Conservation (phyloP, 352 stramenopile species). For the Aphanomyces cochlioides region DNA sequence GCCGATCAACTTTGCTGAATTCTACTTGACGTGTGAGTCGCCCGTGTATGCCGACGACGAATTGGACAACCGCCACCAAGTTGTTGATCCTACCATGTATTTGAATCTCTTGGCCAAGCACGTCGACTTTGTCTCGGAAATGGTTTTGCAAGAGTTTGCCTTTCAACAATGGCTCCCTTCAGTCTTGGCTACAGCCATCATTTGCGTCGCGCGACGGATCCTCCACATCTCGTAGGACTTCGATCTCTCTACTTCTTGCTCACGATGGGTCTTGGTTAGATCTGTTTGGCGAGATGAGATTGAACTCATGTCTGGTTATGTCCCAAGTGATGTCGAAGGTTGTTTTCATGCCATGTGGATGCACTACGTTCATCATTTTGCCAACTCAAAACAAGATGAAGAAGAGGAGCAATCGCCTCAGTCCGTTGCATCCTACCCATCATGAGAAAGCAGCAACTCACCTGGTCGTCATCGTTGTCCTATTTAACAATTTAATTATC, state of each 20-base stretch:
- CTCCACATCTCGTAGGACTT: conserved; percentile 56
- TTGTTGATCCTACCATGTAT: conserved; percentile 72
- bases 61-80: conserved; percentile 53
- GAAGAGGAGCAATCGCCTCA: conserved; percentile 68
- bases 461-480: too few species aligned
- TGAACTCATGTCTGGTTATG: conserved; percentile 74
- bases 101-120: conserved; percentile 80
- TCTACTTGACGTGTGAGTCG: conserved; percentile 63
- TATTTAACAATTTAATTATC: too few species aligned
- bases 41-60: conserved; percentile 77
- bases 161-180: conserved; percentile 81
- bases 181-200: conserved; percentile 65
- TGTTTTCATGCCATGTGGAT: conserved; percentile 82
- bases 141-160: conserved; percentile 81
- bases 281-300: conserved; percentile 82
- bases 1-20: conserved; percentile 76
- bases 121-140: conserved; percentile 80
- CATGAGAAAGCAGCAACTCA: neutral
- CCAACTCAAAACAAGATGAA: conserved; percentile 47
- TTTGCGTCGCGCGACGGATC: conserved; percentile 71
- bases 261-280: conserved; percentile 31
- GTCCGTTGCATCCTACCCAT: conserved; percentile 49
- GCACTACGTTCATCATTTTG: conserved; percentile 74
- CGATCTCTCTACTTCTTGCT: conserved; percentile 3
- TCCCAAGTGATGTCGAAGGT: conserved; percentile 67